Base-by-base conservation (phyloP, 2,329 filamentous ascomycete genomes). In the Leptoxyphium fumago region DNA sequence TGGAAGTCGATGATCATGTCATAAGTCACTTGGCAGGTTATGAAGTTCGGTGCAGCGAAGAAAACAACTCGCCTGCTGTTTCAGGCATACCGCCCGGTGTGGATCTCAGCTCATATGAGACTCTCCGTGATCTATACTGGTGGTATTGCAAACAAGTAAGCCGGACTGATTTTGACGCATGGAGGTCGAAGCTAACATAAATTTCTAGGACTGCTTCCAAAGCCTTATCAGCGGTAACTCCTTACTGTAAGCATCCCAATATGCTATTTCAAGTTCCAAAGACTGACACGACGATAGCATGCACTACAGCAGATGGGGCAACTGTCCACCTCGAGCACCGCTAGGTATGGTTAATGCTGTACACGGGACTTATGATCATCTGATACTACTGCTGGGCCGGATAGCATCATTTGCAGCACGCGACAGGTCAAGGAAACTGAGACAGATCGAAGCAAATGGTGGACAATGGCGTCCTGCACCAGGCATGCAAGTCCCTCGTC, bases 91-190 rank as follows among this genome's bases (percentile, higher is more conserved):
- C 51, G 46, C 55, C 41, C 48, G 49, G 29, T 50, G 54, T 50
- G 13, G 88, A 96, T 48, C 72, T 94, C 40, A 80, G 85, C 48
- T 79, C 75, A 36, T 94, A 84, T 55, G 83, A 91, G 55, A 80
- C 83, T 13, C 71, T 91, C 34, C 78, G 83, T 50, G 91, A 96
- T 63, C 65, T 96, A 5, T 93, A 83, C 58, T 98, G 89, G 88
- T 95, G 87, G 84, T 95, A 88, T 60, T 81, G 77, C 54, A 94
- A 94, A 62, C 91, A 36, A 9, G 32, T 36, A 36, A 13, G 32
- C 13, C 4, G 11, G 4, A 36, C 5, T 13, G 4, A 36, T 26
- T 9, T 5, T 36, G 32, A 3, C 3, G 5, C 4, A 5, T 36
- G 32, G 13, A 36, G 32, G 32, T 36, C 9, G 11, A 13, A 13